Conservation (phyloP, 345 rosid species). For the Linum lewisii region DNA sequence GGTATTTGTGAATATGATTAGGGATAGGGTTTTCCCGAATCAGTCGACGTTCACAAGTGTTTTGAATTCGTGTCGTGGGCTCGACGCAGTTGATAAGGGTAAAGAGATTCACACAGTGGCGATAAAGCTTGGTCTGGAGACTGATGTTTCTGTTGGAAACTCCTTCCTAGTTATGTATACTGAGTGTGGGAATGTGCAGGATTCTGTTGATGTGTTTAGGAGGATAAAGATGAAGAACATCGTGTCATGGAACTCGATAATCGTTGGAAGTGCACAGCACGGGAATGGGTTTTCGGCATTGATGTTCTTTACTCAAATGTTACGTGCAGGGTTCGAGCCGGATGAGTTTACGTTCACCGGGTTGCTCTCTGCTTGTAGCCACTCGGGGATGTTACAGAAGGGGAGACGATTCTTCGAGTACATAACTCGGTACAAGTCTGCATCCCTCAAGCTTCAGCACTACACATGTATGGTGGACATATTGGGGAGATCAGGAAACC, state of each 20-base stretch:
- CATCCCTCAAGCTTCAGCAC: slow-evolving; percentile 39
- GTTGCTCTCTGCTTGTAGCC: slow-evolving; percentile 74
- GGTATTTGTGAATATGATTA: slow-evolving; percentile 47
- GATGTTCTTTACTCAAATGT: slow-evolving; percentile 42
- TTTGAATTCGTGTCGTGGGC: slow-evolving; percentile 51
- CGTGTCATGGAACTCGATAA: slow-evolving; percentile 66
- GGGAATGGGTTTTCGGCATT: slow-evolving; percentile 47
- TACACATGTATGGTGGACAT: slow-evolving; percentile 69
- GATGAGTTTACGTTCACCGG: slow-evolving; percentile 77
- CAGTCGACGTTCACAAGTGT: slow-evolving; percentile 63
- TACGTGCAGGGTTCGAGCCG: slow-evolving; percentile 39
- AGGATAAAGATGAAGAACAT: slow-evolving; percentile 31
- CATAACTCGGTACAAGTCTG: slow-evolving; percentile 24
- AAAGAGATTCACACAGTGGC: slow-evolving; percentile 48
- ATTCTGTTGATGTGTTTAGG: slow-evolving; percentile 38
- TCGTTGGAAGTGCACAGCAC: slow-evolving; percentile 60
- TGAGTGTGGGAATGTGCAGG: slow-evolving; percentile 38
- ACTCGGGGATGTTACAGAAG: slow-evolving; percentile 50
- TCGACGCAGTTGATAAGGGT: slow-evolving; percentile 59
- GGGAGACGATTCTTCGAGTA: slow-evolving; percentile 48
- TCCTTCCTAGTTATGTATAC: slow-evolving; percentile 53
- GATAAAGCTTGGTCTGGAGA: slow-evolving; percentile 43
- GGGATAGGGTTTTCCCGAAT: slow-evolving; percentile 39
- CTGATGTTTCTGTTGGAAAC: slow-evolving; percentile 54
- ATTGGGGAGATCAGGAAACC: slow-evolving; percentile 51